phyloP scores from a whole-genome alignment of 2,329 filamentous ascomycete species.

The Zelopaecilomyces penicillatus region DNA sequence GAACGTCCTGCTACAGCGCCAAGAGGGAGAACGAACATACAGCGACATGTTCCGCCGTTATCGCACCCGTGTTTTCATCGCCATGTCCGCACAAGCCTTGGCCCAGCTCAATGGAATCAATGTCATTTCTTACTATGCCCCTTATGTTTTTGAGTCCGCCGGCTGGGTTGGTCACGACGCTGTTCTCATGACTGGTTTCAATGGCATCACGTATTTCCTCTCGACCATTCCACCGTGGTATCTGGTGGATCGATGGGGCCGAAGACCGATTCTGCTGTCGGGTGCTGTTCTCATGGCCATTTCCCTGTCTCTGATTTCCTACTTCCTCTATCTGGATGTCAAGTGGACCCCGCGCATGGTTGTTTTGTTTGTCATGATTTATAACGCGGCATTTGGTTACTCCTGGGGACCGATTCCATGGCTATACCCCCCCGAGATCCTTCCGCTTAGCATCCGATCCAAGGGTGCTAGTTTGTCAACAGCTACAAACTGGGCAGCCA shows the following conservation, averaged over 20 bases:
- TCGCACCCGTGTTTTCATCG: constrained; percentile 86
- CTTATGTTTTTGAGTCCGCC: constrained; percentile 90
- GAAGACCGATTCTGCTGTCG: constrained; percentile 79
- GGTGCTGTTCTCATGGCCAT: constrained; percentile 86
- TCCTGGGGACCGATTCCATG: constrained; percentile 95
- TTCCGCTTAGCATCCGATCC: constrained; percentile 90
- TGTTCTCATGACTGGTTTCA: constrained; percentile 95
- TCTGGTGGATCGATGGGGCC: constrained; percentile 84
- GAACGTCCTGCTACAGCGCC: constrained; percentile 84
- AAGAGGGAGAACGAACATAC: constrained; percentile 91
- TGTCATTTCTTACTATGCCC: constrained; percentile 98
- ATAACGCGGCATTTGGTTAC: constrained; percentile 94
- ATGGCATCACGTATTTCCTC: constrained; percentile 78
- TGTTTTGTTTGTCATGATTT: constrained; percentile 93
- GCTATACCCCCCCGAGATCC: constrained; percentile 97
- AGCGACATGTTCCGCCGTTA: constrained; percentile 92
- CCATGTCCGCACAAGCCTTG: constrained; percentile 94
- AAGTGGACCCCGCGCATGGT: constrained; percentile 71
- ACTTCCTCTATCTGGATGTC: constrained; percentile 88
- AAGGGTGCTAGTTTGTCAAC: constrained; percentile 96
- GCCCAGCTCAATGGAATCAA: constrained; percentile 98
- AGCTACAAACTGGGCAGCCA: constrained; percentile 96
- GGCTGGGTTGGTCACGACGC: constrained; percentile 90
- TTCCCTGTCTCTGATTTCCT: constrained; percentile 82
- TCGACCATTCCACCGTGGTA: constrained; percentile 97